Base-by-base conservation (phyloP, 2,329 filamentous ascomycete genomes). In the Hymenoscyphus fructigenus region DNA sequence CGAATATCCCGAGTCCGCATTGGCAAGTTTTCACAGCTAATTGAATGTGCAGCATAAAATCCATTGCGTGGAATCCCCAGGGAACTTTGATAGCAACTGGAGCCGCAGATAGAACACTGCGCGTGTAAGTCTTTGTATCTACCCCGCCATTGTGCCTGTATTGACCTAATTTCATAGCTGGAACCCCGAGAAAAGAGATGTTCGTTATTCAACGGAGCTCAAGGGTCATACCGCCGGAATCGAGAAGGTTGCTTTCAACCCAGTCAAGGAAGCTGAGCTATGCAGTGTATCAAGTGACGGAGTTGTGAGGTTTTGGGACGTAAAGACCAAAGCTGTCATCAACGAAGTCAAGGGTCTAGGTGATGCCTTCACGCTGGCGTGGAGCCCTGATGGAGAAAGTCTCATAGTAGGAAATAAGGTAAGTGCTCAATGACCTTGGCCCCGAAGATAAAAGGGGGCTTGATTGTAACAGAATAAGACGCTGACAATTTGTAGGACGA, bases 31-130 rank as follows among this genome's bases (percentile, higher is more conserved):
- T 23, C n/a, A 50, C 29, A 61, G 32, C 53, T 62, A 57, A 57
- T 14, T 47, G 28, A 28, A 41, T 34, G 9, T 20, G 10, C 50
- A 92, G 89, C 68, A 83, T 96, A 64, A 88, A 91, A 50, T 89
- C 90, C 1, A 88, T 98, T 69, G 89, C 91, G 47, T 98, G 94
- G 94, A 97, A 94, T 69, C 91, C 93, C 0, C 82, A 91, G 0
- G 93, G 94, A 38, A 90, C 87, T 9, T 82, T 95, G 66, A 88
- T 98, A 66, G 94, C 94, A 0, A 96, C 93, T 0, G 93, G 92
- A 2, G 85, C 89, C 5, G 80, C 83, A 28, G 88, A 92, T 73
- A 86, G 85, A 70, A 90, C 85, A 9, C 78, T 94, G 62, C 87
- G 91, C 72, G 88, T 93, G 69, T 74, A 70, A 65, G 69, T 68